Evolutionary conservation across 2,329 filamentous ascomycete species (phyloP).

Genomic region (Cercospora sp.): DNA sequence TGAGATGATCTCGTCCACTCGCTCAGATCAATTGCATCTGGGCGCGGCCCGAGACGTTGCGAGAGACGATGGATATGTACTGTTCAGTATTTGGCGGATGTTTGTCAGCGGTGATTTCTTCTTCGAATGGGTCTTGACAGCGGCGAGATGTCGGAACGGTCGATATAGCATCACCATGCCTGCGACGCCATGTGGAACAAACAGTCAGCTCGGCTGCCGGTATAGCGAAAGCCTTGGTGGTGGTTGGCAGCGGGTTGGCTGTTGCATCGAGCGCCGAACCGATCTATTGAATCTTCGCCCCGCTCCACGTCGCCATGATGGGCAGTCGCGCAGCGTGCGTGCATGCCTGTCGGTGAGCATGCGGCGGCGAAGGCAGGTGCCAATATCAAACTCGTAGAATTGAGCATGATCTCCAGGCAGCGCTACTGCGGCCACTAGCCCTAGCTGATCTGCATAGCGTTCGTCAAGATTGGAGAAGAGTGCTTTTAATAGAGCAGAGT

Average conservation of each 20-base stretch:
- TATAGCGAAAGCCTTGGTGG: not conserved
- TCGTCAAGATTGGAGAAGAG: not conserved
- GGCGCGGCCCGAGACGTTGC: not conserved
- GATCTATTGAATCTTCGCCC: not conserved
- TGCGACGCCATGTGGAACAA: conserved; percentile 2
- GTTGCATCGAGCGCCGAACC: not conserved
- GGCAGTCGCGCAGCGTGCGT: not conserved
- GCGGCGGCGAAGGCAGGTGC: not conserved
- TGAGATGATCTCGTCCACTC: not conserved
- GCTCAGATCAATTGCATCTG: not conserved
- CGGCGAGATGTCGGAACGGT: not conserved
- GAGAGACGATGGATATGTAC: not conserved
- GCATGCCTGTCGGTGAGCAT: not conserved
- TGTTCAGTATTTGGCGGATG: not conserved
- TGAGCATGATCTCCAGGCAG: not conserved
- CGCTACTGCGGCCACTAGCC: conserved; percentile 1
- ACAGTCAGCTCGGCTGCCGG: not conserved
- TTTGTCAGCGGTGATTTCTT: not conserved
- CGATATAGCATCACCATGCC: conserved; percentile 11
- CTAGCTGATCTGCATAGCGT: conserved; percentile 7
- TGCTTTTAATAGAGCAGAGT: conserved; percentile 7
- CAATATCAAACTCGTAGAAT: not conserved
- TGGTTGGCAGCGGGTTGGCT: not conserved
- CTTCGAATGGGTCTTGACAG: not conserved
- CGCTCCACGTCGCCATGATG: not conserved